Base-by-base conservation (phyloP, 495 filamentous ascomycete species). In the Thozetella sp. region DNA sequence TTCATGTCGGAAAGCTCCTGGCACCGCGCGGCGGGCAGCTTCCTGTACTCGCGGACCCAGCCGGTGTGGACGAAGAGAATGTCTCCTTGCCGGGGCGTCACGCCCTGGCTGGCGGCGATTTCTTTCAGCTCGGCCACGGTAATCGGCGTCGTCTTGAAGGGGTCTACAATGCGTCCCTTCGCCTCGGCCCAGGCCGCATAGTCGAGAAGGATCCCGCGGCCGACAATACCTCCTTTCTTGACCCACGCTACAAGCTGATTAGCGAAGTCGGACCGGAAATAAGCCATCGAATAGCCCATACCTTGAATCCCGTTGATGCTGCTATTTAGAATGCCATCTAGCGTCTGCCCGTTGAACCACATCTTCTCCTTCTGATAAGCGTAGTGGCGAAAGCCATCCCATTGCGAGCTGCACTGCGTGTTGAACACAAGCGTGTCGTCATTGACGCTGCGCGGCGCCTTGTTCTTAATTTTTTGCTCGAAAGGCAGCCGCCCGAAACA, bases 321-420 rank as follows among this genome's bases (percentile, higher is more conserved):
- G 23, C 50, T 55, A 40, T n/a, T 59, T 0, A 60, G 51, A 23
- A 68, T 52, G 1, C 69, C 57, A 1, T 69, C 69, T 57, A 75
- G 67, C 0, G 74, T 82, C 46, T 77, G 72, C 0, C 83, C 83
- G 45, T 86, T 86, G 20, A 13, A 48, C 4, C 4, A 48, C 10
- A 48, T 3, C n/a, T 48, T 48, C 43, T 48, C 43, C 43, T 48
- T 48, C 43, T 48, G 43, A 19, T 48, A 75, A 70, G 77, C 79
- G 60, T 72, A 83, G 69, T 84, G 80, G 25, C 80, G 62, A 45
- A 85, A 80, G 2, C 83, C 81, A 76, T 85, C 83, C 83, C 83
- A 85, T 60, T 86, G 84, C 3, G 71, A 76, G 50, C 73, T 77
- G 24, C 73, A 71, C 72, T 86, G 83, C 1, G 83, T 84, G 61